These are phyloP conservation scores for Eucalyptus coolabah DNA, from an alignment of 345 rosid species.

Conservation along the genomic window DNA sequence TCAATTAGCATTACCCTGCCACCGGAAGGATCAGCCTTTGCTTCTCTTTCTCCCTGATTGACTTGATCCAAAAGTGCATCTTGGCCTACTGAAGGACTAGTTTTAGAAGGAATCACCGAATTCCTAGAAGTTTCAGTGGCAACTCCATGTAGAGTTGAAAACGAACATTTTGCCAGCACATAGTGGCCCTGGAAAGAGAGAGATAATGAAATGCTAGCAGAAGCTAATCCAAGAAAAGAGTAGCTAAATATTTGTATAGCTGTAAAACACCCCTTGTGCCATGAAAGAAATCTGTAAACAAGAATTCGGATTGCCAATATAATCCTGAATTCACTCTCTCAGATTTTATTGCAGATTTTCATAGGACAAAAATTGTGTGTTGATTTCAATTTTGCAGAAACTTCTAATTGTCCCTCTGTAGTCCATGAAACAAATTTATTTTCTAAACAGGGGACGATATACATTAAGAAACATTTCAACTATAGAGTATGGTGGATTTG, in stretches of 20 bases:
- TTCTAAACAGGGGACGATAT: background rate
- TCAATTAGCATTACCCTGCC: constrained; percentile 93
- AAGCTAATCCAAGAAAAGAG: background rate
- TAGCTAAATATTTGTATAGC: background rate
- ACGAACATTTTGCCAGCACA: constrained; percentile 16
- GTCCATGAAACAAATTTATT: background rate
- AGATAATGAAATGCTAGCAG: background rate
- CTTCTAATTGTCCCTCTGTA: background rate
- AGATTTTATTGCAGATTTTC: background rate
- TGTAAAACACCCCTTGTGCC: background rate
- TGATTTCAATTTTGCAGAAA: background rate
- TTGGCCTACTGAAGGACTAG: constrained; percentile 1
- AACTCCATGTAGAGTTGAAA: constrained; percentile 8
- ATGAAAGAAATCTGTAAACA: background rate
- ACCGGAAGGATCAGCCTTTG: constrained; percentile 20
- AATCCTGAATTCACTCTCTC: background rate
- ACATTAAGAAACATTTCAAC: background rate
- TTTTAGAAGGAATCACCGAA: constrained; percentile 11
- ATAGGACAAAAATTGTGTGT: background rate
- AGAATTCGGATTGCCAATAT: background rate
- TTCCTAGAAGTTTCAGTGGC: constrained; percentile 7
- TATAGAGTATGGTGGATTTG: background rate
- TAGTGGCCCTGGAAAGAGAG: constrained; percentile 30
- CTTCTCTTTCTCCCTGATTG: constrained; percentile 19
- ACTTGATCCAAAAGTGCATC: constrained; percentile 7